phyloP scores from a whole-genome alignment of 148 eudicot genomes.

The Gaultheria prostrata region DNA sequence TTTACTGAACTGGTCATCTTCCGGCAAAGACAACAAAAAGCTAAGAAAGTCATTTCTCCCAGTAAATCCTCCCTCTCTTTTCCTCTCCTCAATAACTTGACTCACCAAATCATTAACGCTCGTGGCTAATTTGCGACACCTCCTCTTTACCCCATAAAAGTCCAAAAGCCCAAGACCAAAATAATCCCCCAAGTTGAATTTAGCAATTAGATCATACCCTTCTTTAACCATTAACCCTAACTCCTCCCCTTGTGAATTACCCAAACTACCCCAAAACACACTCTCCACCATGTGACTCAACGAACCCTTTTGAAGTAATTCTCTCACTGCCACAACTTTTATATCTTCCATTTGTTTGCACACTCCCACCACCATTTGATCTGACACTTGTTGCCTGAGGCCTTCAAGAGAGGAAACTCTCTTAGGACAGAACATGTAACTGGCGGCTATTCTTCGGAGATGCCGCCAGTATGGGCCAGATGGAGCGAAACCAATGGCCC shows the following conservation, averaged over 20 bases:
- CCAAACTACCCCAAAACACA: slow-evolving; percentile 60
- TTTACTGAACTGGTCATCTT: slow-evolving; percentile 52
- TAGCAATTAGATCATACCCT: slow-evolving; percentile 70
- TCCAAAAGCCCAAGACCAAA: slow-evolving; percentile 56
- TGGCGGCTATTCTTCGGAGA: slow-evolving; percentile 52
- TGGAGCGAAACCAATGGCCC: slow-evolving; percentile 82
- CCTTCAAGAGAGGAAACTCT: slow-evolving; percentile 50
- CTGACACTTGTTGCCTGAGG: slow-evolving; percentile 38
- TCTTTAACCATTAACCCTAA: slow-evolving; percentile 61
- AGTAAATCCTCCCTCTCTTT: slow-evolving; percentile 24
- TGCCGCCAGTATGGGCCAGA: slow-evolving; percentile 61
- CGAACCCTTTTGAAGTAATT: slow-evolving; percentile 50
- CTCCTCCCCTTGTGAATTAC: slow-evolving; percentile 35
- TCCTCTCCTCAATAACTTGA: slow-evolving; percentile 44
- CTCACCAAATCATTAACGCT: slow-evolving; percentile 44
- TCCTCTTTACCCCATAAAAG: slow-evolving; percentile 58
- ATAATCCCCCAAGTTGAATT: slow-evolving; percentile 61
- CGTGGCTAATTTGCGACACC: slow-evolving; percentile 49
- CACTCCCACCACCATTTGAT: slow-evolving; percentile 42
- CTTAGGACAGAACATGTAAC: slow-evolving; percentile 64
- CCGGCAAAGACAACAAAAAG: slow-evolving; percentile 55
- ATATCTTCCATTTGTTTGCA: slow-evolving; percentile 37
- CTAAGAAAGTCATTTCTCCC: slow-evolving; percentile 57
- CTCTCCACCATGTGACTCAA: slow-evolving; percentile 59
- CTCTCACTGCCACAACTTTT: slow-evolving; percentile 50